These are phyloP conservation scores for Biscutella laevigata DNA, from an alignment of 441 rosid genomes.

Conservation along the genomic window DNA sequence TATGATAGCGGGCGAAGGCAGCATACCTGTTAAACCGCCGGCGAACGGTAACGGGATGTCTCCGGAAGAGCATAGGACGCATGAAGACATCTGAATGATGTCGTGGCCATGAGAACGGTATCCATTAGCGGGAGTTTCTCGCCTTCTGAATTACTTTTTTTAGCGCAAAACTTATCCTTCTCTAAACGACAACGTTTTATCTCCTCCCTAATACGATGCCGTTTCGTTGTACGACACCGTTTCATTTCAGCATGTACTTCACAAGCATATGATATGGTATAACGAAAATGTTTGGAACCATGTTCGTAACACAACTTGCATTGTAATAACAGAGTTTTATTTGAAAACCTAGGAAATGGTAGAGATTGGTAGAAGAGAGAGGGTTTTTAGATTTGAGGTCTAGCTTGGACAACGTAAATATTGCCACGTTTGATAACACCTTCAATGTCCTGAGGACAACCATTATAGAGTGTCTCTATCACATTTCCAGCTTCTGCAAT, in stretches of 20 bases:
- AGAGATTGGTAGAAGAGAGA: neutral
- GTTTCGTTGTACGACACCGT: too few species aligned
- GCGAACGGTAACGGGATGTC: constrained; percentile 12
- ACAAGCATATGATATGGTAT: too few species aligned
- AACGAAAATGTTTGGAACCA: too few species aligned
- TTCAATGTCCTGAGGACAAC: constrained; percentile 53
- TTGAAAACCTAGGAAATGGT: neutral
- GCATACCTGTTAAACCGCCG: constrained; percentile 7
- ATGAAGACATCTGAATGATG: constrained; percentile 22
- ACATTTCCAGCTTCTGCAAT: constrained; percentile 47
- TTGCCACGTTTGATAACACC: constrained; percentile 48
- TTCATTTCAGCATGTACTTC: too few species aligned
- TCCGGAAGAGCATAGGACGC: too few species aligned
- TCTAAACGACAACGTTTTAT: constrained; percentile 11
- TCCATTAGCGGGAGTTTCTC: constrained; percentile 22
- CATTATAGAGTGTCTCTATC: constrained; percentile 47
- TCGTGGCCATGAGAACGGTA: constrained; percentile 1
- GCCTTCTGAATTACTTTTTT: neutral
- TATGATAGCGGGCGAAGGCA: neutral
- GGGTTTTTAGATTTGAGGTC: constrained; percentile 39
- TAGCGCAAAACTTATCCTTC: neutral
- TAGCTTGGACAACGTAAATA: constrained; percentile 48
- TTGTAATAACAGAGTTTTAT: neutral
- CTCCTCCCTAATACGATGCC: neutral
- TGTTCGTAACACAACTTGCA: too few species aligned